Percentiles rank a stretch among this genome's conserved stretches.
These are phyloP conservation scores for Russula brevipes DNA, from an alignment of 768 basidiomycete genomes.

Conservation along the genomic window DNA sequence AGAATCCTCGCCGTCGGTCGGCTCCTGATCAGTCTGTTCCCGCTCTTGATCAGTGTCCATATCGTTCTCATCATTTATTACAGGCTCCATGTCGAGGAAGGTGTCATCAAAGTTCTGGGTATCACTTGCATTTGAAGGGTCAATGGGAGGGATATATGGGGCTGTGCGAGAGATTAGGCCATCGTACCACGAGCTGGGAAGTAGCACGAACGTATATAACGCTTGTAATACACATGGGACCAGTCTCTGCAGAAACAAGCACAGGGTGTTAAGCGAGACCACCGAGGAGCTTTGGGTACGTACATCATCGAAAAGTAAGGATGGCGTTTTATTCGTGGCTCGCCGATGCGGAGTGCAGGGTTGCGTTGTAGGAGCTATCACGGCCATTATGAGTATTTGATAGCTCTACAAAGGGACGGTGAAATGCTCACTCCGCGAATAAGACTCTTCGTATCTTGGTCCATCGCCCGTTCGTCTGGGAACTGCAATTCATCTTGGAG, in stretches of 20 bases:
- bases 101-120: conserved; percentile 97
- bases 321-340: conserved; percentile 90
- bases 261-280: conserved; percentile 26
- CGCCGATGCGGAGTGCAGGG: conserved; percentile 84
- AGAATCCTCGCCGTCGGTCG: conserved; percentile 69
- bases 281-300: conserved; percentile 33
- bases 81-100: conserved; percentile 93
- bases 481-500: conserved; percentile 86
- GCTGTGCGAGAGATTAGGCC: conserved; percentile 41
- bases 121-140: conserved; percentile 88
- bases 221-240: conserved; percentile 91
- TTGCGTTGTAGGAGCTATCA: conserved; percentile 79
- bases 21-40: conserved; percentile 61
- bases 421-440: conserved; percentile 75
- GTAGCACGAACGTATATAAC: conserved; percentile 76
- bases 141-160: conserved; percentile 89
- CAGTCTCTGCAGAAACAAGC: conserved; percentile 58
- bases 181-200: conserved; percentile 6
- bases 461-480: conserved; percentile 87
- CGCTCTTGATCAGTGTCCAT: conserved; percentile 68
- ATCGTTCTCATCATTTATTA: conserved; percentile 71
- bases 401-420: neutral
- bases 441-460: conserved; percentile 91
- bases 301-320: conserved; percentile 90
- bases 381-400: conserved; percentile 11